These are phyloP conservation scores for Botrytis medusae DNA, from an alignment of 2,329 filamentous ascomycete genomes.

Conservation along the genomic window DNA sequence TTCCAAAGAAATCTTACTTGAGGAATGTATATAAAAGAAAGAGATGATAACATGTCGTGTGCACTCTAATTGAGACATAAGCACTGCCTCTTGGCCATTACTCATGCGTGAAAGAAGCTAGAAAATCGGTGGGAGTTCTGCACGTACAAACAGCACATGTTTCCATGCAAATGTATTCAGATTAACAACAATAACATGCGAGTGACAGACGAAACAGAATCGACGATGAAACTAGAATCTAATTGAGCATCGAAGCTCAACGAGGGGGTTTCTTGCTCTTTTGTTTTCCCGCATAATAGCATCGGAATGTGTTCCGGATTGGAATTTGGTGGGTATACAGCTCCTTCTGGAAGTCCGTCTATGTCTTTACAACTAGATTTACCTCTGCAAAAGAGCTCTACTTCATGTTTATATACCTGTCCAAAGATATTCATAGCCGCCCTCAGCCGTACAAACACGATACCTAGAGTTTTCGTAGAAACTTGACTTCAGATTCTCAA, in stretches of 20 bases:
- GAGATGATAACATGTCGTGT: neutral
- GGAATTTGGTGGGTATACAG: neutral
- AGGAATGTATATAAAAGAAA: neutral
- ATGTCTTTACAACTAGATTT: neutral
- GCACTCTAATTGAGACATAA: neutral
- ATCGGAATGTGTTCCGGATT: fast-evolving
- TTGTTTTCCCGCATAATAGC: neutral
- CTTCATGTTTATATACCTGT: neutral
- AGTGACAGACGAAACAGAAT: neutral
- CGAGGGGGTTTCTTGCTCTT: neutral
- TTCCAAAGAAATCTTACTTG: neutral
- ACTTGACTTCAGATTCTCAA: fast-evolving
- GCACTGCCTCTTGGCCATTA: no score
- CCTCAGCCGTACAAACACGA: no score
- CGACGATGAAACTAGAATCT: no score
- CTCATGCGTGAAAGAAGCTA: neutral
- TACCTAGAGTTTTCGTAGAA: fast-evolving
- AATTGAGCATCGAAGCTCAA: neutral
- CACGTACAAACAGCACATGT: neutral
- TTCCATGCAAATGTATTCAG: neutral
- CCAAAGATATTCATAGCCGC: no score
- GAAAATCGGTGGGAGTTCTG: fast-evolving
- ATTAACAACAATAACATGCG: neutral
- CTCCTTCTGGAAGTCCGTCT: fast-evolving
- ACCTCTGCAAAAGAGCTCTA: neutral